Evolutionary conservation across 1,284 basidiomycete genomes (phyloP).

Genomic region (Trichosporon coremiiforme): DNA sequence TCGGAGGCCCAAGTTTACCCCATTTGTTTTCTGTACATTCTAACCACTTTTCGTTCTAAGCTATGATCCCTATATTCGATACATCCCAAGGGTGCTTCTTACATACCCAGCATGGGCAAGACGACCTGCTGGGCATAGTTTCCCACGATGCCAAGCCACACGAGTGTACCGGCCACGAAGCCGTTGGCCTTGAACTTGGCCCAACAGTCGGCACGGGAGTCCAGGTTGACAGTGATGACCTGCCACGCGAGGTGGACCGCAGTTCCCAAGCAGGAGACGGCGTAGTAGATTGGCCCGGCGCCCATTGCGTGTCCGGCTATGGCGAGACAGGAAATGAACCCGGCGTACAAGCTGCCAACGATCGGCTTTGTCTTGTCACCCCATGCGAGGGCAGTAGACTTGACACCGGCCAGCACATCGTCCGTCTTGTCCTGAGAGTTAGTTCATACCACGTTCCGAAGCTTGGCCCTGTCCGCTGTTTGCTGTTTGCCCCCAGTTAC

Average conservation of each 20-base stretch:
- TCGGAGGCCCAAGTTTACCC: too few relatives aligned
- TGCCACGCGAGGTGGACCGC: constrained; percentile 79
- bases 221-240: constrained; percentile 74
- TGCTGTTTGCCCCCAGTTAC: too few relatives aligned
- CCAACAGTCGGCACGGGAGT: constrained; percentile 85
- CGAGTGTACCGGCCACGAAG: constrained; percentile 76
- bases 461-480: too few relatives aligned
- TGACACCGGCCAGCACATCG: constrained; percentile 85
- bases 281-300: constrained; percentile 76
- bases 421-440: constrained; percentile 82
- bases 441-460: neutral
- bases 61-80: neutral
- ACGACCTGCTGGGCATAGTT: constrained; percentile 65
- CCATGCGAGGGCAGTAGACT: constrained; percentile 91
- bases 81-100: neutral
- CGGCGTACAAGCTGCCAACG: constrained; percentile 71
- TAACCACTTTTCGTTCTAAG: too few relatives aligned
- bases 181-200: constrained; percentile 85
- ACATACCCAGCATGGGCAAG: neutral
- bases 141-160: constrained; percentile 78
- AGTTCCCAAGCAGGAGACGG: constrained; percentile 70
- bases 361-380: constrained; percentile 74
- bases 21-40: too few relatives aligned
- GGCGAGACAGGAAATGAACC: constrained; percentile 73
- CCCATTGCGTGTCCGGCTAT: constrained; percentile 77